A percentile compares a stretch with the other conserved stretches of the same genome.
phyloP scores from a whole-genome alignment of 2,329 filamentous ascomycete genomes.

The Diaporthe vaccinii region DNA sequence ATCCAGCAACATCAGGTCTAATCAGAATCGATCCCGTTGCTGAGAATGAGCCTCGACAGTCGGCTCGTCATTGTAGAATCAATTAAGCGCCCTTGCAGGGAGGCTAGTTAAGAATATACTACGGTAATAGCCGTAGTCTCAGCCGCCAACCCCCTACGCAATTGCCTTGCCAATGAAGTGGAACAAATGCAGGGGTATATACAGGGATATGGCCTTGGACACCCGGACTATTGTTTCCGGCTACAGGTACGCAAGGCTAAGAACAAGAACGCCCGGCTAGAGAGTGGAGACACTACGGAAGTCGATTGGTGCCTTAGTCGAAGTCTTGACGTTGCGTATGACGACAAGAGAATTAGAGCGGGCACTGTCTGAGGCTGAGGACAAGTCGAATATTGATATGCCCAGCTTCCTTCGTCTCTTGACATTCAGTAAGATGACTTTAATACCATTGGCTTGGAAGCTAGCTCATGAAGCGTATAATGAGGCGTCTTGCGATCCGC shows the following conservation, averaged over 20 bases:
- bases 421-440: too few species aligned
- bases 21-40: neutral
- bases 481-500: too few species aligned
- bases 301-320: too few species aligned
- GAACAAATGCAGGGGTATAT: neutral
- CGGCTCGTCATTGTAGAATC: neutral
- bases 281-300: neutral
- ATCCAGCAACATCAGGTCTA: neutral
- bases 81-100: neutral
- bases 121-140: too few species aligned
- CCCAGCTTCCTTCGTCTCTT: too few species aligned
- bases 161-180: too few species aligned
- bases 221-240: neutral
- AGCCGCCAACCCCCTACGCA: neutral
- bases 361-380: neutral
- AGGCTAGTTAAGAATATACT: neutral
- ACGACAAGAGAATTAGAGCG: neutral
- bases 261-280: neutral
- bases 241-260: too few species aligned
- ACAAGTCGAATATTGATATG: too few species aligned
- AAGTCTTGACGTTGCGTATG: neutral
- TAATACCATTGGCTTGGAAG: too few species aligned
- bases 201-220: neutral
- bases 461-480: too few species aligned
- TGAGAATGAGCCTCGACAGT: neutral